A percentile compares a stretch with the other conserved stretches of the same genome.
Evolutionary conservation across 2,329 filamentous ascomycete genomes (phyloP).

Genomic region (Colletotrichum caudatum): DNA sequence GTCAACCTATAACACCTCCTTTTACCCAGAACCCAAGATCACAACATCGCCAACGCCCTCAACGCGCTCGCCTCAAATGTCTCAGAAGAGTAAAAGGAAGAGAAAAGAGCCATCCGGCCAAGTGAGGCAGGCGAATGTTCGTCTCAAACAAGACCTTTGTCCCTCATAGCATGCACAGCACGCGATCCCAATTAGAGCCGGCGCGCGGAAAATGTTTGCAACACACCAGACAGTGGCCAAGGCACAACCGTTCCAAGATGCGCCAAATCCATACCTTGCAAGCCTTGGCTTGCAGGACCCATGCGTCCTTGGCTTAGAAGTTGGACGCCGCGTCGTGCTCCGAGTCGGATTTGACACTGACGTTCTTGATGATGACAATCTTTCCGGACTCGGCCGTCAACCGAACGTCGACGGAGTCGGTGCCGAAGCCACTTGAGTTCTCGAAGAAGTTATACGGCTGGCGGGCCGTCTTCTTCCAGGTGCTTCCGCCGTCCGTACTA

Average conservation of each 20-base stretch:
- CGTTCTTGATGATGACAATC: conserved; percentile 62
- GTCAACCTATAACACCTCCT: neutral
- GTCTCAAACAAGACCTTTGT: neutral
- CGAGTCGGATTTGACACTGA: conserved; percentile 55
- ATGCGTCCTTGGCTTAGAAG: conserved; percentile 44
- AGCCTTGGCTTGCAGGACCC: neutral
- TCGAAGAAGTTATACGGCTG: conserved; percentile 73
- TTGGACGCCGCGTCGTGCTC: conserved; percentile 50
- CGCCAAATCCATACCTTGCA: neutral
- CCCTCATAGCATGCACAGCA: neutral
- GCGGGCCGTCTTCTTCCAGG: conserved; percentile 68
- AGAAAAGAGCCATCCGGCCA: conserved; percentile 1
- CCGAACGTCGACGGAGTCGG: conserved; percentile 64
- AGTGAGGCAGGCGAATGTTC: neutral
- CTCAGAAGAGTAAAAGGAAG: conserved; percentile 8
- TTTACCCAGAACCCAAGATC: conserved; percentile 1
- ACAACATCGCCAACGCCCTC: neutral
- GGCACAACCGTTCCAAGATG: neutral
- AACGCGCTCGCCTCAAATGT: neutral
- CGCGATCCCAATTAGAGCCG: neutral
- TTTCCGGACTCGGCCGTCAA: conserved; percentile 66
- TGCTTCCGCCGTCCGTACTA: conserved; percentile 68
- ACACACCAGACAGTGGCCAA: neutral
- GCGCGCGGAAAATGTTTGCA: conserved; percentile 9
- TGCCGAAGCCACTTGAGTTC: conserved; percentile 67